A percentile compares a stretch with the other conserved stretches of the same genome.
phyloP scores from a whole-genome alignment of 148 eudicot genomes.

The Fagopyrum tataricum region DNA sequence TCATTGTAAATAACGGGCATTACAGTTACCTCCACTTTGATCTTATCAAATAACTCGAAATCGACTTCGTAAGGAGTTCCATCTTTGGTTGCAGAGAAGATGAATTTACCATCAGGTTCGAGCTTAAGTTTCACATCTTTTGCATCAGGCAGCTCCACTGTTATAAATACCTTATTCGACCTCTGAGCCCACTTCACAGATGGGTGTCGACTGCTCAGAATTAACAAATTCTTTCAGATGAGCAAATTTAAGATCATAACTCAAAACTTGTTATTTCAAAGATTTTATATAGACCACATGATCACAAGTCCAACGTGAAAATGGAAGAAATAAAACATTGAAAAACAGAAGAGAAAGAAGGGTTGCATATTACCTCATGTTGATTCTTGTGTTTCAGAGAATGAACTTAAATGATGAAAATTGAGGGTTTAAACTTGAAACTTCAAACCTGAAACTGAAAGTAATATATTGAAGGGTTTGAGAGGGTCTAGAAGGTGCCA shows the following conservation, averaged over 20 bases:
- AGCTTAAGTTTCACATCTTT: conserved; percentile 69
- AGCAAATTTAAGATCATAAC: too few relatives aligned
- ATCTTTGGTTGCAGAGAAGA: conserved; percentile 55
- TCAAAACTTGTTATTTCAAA: too few relatives aligned
- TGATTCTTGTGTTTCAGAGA: not conserved
- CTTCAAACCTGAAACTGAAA: not conserved
- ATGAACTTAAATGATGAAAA: not conserved
- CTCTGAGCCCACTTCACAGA: conserved; percentile 73
- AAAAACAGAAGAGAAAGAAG: not conserved
- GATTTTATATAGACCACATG: too few relatives aligned
- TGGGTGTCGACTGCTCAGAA: conserved; percentile 59
- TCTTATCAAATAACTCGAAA: conserved; percentile 53
- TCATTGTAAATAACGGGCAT: not conserved
- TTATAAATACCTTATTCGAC: conserved; percentile 52
- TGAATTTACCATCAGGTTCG: conserved; percentile 71
- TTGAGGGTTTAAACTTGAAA: not conserved
- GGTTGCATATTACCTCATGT: not conserved
- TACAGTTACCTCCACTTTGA: conserved; percentile 49
- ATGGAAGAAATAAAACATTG: conserved; percentile 1
- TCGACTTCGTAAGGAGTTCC: conserved; percentile 49
- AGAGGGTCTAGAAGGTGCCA: not conserved
- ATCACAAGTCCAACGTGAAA: not conserved
- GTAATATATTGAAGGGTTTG: not conserved
- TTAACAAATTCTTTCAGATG: not conserved
- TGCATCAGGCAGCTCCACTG: conserved; percentile 75